Evolutionary conservation across 2,329 filamentous ascomycete genomes (phyloP), one percentile per base, ranked within the genome.

Genomic region (Furcasterigmium sp.): DNA sequence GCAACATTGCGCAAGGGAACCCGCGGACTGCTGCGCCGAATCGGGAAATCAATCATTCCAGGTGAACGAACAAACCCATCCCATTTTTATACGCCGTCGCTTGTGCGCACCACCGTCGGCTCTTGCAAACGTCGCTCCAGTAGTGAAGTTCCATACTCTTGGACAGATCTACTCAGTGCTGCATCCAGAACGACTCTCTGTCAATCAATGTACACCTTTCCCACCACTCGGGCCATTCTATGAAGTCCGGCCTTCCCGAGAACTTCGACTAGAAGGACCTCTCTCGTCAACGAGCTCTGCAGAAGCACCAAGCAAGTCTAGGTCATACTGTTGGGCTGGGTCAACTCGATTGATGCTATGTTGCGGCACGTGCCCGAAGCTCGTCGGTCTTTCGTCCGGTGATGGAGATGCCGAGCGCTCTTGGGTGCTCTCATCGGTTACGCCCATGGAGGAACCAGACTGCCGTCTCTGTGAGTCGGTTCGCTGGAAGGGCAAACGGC

Each of bases 331-430:
- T 18, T 67, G 62, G 10, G 64, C 63, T 5, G 72, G 73, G 41
- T 81, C 76, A 17, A 81, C 65, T 21, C 71, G 69, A 53, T 63
- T 77, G 46, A 81, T 73, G 45, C 65, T 77, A 43, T 80, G 77
- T 26, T 80, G 76, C 45, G 73, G 66, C 18, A 84, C 80, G 43
- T 69, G 69, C 17, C 80, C 79, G 42, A 75, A 72, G 43, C 69
- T 80, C 2, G 75, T 72, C 8, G 75, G 71, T 26, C 72, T 65
- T 38, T 78, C 73, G 18, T 72, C 68, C 15, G 54, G 61, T 29
- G 56, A 53, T 28, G 38, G 48, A 39, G 54, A 58, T 37, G 52
- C 58, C 48, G 65, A 60, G 40, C 71, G 65, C 32, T 64, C 55
- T 18, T 72, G 65, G 18, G 60, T 69, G 41, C 69, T 63, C 15